Evolutionary conservation across 1,284 basidiomycete genomes (phyloP), one percentile per base, ranked within the genome.

Genomic region (Trichosporon faecale): DNA sequence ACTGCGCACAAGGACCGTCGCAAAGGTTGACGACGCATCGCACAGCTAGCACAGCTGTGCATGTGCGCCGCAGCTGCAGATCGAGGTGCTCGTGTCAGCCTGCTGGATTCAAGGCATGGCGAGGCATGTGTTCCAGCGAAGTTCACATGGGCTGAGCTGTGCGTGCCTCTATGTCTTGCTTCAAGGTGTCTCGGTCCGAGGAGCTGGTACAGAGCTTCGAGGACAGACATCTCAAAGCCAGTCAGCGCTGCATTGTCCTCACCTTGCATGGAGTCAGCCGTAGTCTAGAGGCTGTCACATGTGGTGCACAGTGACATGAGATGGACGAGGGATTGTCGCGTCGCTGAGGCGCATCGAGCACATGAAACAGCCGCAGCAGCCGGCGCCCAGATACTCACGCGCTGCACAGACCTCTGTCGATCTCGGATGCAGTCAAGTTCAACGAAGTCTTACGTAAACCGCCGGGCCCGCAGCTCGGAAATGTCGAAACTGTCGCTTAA

Each of bases 321-420:
- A 44, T 12, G 40, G 40, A n/a, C 40, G n/a, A 44, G 40, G 40
- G 40, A 44, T 44, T 18, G 18, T n/a, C 40, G 40, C 18, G 40
- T n/a, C 6, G 40, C 18, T 6, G 18, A 44, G 18, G 40, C 40
- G 40, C 40, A 18, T 44, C 49, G 49, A 52, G 49, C 21, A 52
- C 49, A 52, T 52, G 49, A 52, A 52, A 52, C 49, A 52, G 21
- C 49, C 49, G 49, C 49, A 25, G 49, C 49, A 52, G 23, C 21
- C 49, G 49, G 49, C 49, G 49, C 21, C 9, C 21, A 37, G 35
- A 37, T 18, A 52, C 3, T 14, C 4, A 44, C 40, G 49, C 49
- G n/a, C n/a, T 52, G 49, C 49, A 52, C 49, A 52, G 49, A 52
- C 49, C 49, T n/a, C 35, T 46, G 49, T 52, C 49, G 49, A 52